Percentiles rank a stretch among this genome's conserved stretches.
Conservation (phyloP, 176 grass and related monocot species). For the Themeda triandra region DNA sequence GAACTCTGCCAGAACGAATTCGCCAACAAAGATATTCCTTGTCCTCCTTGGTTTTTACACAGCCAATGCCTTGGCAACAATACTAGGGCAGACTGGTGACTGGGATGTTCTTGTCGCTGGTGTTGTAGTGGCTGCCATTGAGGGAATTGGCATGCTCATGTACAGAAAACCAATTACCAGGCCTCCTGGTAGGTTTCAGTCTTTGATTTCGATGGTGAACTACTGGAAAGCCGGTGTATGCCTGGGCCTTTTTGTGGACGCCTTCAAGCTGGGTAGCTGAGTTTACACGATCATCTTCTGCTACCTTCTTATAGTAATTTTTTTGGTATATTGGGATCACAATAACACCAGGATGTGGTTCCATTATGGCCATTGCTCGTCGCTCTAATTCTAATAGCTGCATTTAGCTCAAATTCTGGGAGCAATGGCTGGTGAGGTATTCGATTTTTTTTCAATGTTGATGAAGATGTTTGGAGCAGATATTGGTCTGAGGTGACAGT, state of each 20-base stretch:
- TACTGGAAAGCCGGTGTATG: conserved; percentile 90
- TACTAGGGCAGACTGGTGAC: conserved; percentile 92
- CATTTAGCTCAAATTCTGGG: not conserved
- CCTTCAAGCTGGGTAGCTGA: conserved; percentile 95
- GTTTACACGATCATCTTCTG: not conserved
- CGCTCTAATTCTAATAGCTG: not conserved
- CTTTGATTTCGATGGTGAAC: conserved; percentile 68
- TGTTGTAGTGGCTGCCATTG: conserved; percentile 72
- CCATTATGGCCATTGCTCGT: not conserved
- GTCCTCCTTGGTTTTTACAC: conserved; percentile 94
- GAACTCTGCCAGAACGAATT: conserved; percentile 67
- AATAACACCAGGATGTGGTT: not conserved
- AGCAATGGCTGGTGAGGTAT: not conserved
- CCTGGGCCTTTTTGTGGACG: conserved; percentile 93
- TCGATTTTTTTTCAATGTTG: conserved; percentile 2
- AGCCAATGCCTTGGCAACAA: conserved; percentile 86
- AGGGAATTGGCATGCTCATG: conserved; percentile 93
- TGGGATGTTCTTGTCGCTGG: conserved; percentile 99
- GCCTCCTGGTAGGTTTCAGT: conserved; percentile 52
- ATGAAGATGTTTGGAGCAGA: not conserved
- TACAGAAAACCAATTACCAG: conserved; percentile 59
- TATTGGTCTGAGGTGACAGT: not conserved
- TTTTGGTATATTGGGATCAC: not conserved
- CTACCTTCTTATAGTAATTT: not conserved
- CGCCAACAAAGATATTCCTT: conserved; percentile 86